A percentile compares a stretch with the other conserved stretches of the same genome.
Conservation (phyloP, 2,329 filamentous ascomycete species). For the Scedosporium minutisporum region DNA sequence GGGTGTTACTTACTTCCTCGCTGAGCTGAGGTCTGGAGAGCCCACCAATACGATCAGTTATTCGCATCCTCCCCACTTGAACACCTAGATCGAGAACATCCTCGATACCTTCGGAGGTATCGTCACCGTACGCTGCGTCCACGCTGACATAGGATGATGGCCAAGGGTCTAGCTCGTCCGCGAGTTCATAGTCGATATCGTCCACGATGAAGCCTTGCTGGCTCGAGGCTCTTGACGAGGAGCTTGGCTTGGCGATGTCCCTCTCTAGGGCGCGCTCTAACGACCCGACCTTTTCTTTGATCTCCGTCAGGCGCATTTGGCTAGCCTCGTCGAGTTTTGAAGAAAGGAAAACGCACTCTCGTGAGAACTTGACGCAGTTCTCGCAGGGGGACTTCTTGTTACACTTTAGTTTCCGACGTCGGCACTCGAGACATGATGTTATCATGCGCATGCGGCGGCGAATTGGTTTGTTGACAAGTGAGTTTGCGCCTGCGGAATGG, state of each 20-base stretch:
- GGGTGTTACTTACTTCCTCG: constrained; percentile 49
- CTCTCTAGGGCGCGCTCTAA: constrained; percentile 61
- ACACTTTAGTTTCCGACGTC: constrained; percentile 69
- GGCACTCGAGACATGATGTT: constrained; percentile 60
- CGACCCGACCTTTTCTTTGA: constrained; percentile 69
- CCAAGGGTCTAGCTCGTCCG: constrained; percentile 51
- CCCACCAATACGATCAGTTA: constrained; percentile 66
- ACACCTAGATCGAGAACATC: constrained; percentile 65
- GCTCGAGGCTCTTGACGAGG: constrained; percentile 16
- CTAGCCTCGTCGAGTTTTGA: constrained; percentile 59
- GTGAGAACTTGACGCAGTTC: constrained; percentile 49
- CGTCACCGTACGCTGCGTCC: constrained; percentile 61
- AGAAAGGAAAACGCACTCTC: constrained; percentile 54
- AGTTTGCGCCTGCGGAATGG: background rate
- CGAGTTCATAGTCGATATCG: constrained; percentile 45
- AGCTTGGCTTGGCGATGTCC: constrained; percentile 46
- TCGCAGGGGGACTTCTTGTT: constrained; percentile 63
- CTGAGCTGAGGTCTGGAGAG: constrained; percentile 60
- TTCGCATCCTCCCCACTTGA: constrained; percentile 57
- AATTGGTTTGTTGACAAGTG: constrained; percentile 24
- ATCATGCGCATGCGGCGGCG: constrained; percentile 57
- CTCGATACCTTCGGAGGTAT: constrained; percentile 35
- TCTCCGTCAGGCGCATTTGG: constrained; percentile 61
- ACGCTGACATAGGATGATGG: constrained; percentile 52
- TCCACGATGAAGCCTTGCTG: constrained; percentile 34